Evolutionary conservation across 208 protist species (phyloP).

Genomic region (Naegleria fowleri): DNA sequence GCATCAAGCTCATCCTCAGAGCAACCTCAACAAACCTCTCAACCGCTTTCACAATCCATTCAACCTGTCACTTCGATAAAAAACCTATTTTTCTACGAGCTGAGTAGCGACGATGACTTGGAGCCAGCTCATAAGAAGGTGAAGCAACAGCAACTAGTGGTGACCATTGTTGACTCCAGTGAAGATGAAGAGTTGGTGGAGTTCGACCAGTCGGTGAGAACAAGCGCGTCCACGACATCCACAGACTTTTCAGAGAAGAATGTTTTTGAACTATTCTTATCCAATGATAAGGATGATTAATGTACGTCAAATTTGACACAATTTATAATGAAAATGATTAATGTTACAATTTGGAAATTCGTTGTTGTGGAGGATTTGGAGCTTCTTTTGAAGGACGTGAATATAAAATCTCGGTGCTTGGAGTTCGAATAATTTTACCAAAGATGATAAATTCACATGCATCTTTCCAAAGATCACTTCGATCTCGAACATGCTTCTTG

Average conservation of each 20-base stretch:
- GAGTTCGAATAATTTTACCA: not conserved
- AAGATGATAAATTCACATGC: not conserved
- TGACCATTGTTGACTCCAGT: not conserved
- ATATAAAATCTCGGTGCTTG: not conserved
- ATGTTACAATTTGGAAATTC: constrained; percentile 2
- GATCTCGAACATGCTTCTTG: not conserved
- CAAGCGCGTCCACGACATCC: not conserved
- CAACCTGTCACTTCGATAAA: not conserved
- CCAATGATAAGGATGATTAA: not conserved
- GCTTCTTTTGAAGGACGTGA: not conserved
- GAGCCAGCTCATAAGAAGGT: not conserved
- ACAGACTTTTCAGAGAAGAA: not conserved
- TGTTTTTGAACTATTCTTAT: not conserved
- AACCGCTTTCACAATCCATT: not conserved
- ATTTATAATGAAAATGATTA: not conserved
- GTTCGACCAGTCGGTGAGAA: not conserved
- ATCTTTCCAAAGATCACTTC: not conserved
- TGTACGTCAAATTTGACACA: too few relatives aligned
- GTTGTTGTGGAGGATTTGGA: not conserved
- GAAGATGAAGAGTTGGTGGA: not conserved
- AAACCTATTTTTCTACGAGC: not conserved
- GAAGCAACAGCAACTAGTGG: not conserved
- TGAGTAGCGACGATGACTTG: not conserved
- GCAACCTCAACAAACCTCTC: not conserved
- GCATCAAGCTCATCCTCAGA: not conserved